A percentile compares a stretch with the other conserved stretches of the same genome.
Conservation (phyloP, 1,284 basidiomycete genomes). For the Ganoderma multipileum region DNA sequence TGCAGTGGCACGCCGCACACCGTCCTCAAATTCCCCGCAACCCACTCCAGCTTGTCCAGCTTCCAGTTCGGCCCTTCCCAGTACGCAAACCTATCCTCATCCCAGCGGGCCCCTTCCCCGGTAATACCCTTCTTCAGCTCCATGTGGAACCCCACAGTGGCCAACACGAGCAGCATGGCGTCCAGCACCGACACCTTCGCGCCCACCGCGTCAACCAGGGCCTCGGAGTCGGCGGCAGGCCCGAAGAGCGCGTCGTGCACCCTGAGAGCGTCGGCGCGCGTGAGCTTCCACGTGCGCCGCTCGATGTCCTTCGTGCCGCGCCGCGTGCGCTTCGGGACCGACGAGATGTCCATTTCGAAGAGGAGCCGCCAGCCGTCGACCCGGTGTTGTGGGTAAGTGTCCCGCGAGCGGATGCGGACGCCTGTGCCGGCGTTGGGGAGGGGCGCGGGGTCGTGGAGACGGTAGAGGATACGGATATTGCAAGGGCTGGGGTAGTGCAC, state of each 20-base stretch:
- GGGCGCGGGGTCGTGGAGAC: background rate
- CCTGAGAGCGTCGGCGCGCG: background rate
- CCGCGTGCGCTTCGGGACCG: background rate
- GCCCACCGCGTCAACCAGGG: background rate
- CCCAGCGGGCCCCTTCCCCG: background rate
- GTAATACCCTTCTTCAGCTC: background rate
- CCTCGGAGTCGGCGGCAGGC: background rate
- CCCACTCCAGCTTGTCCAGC: constrained; percentile 1
- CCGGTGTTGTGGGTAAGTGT: background rate
- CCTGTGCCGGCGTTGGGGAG: background rate
- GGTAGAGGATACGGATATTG: background rate
- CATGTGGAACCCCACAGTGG: constrained; percentile 3
- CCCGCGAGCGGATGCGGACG: background rate
- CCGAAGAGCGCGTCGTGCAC: constrained; percentile 15
- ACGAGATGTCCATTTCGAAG: constrained; percentile 9
- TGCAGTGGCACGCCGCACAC: background rate
- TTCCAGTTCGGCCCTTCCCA: background rate
- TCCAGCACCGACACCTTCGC: constrained; percentile 6
- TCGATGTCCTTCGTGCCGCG: background rate
- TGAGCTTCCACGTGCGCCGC: background rate
- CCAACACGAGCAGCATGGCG: constrained; percentile 4
- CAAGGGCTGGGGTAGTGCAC: constrained; percentile 11
- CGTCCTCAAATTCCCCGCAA: background rate
- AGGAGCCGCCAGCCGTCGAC: constrained; percentile 12
- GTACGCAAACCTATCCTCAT: background rate